A percentile compares a stretch with the other conserved stretches of the same genome.
These are phyloP conservation scores for Pestalotiopsis sp. DNA, from an alignment of 2,329 filamentous ascomycete genomes.

Conservation along the genomic window DNA sequence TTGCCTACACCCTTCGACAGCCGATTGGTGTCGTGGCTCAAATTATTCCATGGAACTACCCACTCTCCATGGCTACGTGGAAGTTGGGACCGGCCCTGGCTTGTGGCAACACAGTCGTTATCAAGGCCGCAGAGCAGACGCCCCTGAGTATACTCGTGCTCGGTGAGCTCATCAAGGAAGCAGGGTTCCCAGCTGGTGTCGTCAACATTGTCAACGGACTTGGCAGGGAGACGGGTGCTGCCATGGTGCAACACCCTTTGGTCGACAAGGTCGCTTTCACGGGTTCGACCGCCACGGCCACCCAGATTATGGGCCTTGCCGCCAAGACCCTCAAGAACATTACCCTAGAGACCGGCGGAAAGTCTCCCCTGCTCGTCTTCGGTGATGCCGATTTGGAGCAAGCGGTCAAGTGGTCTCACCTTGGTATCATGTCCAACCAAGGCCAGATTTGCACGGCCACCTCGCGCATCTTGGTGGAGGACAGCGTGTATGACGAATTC, in stretches of 20 bases:
- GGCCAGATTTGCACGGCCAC: constrained; percentile 70
- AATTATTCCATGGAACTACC: constrained; percentile 64
- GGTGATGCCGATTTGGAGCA: constrained; percentile 68
- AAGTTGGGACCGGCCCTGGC: constrained; percentile 75
- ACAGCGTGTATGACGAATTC: constrained; percentile 64
- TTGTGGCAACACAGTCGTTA: constrained; percentile 63
- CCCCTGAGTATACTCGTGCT: constrained; percentile 68
- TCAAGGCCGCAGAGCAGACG: constrained; percentile 71
- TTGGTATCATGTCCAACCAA: constrained; percentile 60
- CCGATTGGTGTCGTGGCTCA: constrained; percentile 74
- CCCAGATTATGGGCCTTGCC: constrained; percentile 76
- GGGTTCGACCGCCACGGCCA: constrained; percentile 72
- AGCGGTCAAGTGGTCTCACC: constrained; percentile 61
- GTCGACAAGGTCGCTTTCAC: constrained; percentile 83
- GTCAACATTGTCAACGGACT: constrained; percentile 76
- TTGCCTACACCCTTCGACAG: constrained; percentile 75
- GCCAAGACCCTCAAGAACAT: constrained; percentile 68
- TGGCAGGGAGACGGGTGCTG: constrained; percentile 68
- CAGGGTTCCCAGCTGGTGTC: constrained; percentile 78
- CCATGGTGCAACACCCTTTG: constrained; percentile 67
- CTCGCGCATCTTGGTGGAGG: constrained; percentile 66
- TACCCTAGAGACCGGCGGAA: constrained; percentile 69
- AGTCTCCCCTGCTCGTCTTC: constrained; percentile 67
- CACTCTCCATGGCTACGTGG: constrained; percentile 70
- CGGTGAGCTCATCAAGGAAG: constrained; percentile 68